Percentiles rank a stretch among this genome's conserved stretches.
phyloP scores from a whole-genome alignment of 2,329 filamentous ascomycete genomes.

The Aspergillus awamori region DNA sequence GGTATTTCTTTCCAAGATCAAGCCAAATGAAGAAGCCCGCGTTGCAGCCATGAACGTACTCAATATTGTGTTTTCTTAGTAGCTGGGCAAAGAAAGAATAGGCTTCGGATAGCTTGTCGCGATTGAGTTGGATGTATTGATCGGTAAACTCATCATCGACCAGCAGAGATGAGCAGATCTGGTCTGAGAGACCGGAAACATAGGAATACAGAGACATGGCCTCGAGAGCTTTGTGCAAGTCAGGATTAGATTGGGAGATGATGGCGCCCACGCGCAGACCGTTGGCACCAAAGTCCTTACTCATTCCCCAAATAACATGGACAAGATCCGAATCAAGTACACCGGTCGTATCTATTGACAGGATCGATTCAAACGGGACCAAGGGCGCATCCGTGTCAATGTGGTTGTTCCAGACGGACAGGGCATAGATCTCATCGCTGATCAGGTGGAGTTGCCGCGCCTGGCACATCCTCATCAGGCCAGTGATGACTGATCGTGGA shows the following conservation, averaged over 20 bases:
- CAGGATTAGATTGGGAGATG: slow-evolving; percentile 51
- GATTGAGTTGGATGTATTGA: slow-evolving; percentile 50
- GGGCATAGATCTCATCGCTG: slow-evolving; percentile 62
- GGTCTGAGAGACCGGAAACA: slow-evolving; percentile 48
- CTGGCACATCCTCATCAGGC: slow-evolving; percentile 54
- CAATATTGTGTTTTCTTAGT: too few species aligned
- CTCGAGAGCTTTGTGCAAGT: slow-evolving; percentile 44
- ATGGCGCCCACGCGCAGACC: slow-evolving; percentile 57
- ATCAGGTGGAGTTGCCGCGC: slow-evolving; percentile 57
- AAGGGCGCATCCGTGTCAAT: slow-evolving; percentile 30
- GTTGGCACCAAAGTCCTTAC: too few species aligned
- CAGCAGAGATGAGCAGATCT: slow-evolving; percentile 44
- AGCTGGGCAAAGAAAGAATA: not conserved
- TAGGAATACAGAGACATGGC: slow-evolving; percentile 52
- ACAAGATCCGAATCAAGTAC: slow-evolving; percentile 55
- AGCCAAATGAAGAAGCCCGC: too few species aligned
- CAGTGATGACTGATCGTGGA: slow-evolving; percentile 42
- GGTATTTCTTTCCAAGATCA: too few species aligned
- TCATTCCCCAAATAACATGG: too few species aligned
- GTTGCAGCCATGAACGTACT: too few species aligned
- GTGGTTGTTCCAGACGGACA: slow-evolving; percentile 54
- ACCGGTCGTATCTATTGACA: slow-evolving; percentile 48
- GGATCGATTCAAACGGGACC: slow-evolving; percentile 49
- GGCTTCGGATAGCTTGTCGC: slow-evolving; percentile 34
- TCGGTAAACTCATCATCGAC: slow-evolving; percentile 50